Evolutionary conservation across 2,329 filamentous ascomycete species (phyloP), one percentile per base, ranked within the genome.

Genomic region (Alternaria viburni): DNA sequence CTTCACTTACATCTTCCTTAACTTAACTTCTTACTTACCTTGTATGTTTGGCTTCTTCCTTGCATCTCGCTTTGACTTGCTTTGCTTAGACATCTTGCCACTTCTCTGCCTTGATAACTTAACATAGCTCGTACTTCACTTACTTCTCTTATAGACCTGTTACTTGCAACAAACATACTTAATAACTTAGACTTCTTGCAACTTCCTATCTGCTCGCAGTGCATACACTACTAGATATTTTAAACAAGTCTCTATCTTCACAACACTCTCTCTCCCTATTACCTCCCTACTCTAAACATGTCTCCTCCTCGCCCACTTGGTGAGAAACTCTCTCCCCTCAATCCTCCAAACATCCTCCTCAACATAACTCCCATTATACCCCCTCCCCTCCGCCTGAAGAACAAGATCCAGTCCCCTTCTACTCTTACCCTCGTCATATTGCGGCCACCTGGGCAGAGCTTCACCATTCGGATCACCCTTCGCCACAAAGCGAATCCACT

Each of bases 401-500:
- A 85, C 83, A 64, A 84, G 76, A 67, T 84, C 78, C 69, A 79
- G 50, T 3, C 82, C 82, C 3, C 72, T 69, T 1, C 62, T 81
- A 5, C 73, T 69, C 2, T 64, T 64, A 15, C n/a, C n/a, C n/a
- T n/a, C n/a, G n/a, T 64, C 71, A 62, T 85, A 85, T 54, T 62
- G 63, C 2, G 82, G 82, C 83, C 83, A 85, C 3, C 67, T 63
- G 28, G 69, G 75, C 72, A 69, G 65, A 6, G 56, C 74, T n/a
- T 65, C 61, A 25, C 45, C 82, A 79, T 75, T 84, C 65, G 70
- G 80, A 69, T 68, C 80, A 61, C 73, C 77, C 0, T 64, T 62
- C 51, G 78, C 67, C n/a, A 85, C 78, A 68, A 85, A 85, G 2
- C 75, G 74, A 0, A 82, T 78, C 83, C 83, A 85, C 61, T 76